These are phyloP conservation scores for Trypanosoma boissoni DNA, from an alignment of 208 protist species.

Conservation along the genomic window DNA sequence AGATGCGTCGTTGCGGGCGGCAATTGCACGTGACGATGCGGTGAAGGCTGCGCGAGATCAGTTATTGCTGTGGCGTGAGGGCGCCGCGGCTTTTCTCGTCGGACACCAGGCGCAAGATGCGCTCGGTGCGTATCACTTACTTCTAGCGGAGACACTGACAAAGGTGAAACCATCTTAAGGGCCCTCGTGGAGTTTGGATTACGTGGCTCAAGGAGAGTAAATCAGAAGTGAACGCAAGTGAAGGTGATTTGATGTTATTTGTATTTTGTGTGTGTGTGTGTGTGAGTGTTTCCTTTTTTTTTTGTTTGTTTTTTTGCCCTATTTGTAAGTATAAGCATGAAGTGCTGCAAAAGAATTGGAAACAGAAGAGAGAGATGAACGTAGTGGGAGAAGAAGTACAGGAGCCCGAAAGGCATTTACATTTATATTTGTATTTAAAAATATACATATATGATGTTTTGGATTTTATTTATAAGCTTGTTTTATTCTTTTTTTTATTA, in stretches of 20 bases:
- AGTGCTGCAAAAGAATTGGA: no score
- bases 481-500: constrained; percentile 5
- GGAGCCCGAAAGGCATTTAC: neutral
- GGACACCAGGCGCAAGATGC: constrained; percentile 61
- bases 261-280: neutral
- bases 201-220: no score
- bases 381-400: neutral
- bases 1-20: constrained; percentile 16
- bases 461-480: constrained; percentile 4
- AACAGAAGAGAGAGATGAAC: no score
- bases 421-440: constrained; percentile 1
- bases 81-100: constrained; percentile 54
- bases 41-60: constrained; percentile 51
- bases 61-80: constrained; percentile 55
- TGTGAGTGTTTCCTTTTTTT: neutral
- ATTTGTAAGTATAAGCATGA: neutral
- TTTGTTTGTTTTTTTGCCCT: neutral
- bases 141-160: constrained; percentile 69
- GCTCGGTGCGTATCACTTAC: constrained; percentile 54
- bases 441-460: neutral
- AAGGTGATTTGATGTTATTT: neutral
- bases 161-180: constrained; percentile 26
- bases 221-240: no score
- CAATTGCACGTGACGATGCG: constrained; percentile 30
- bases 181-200: neutral